Evolutionary conservation across 768 basidiomycete genomes (phyloP), one percentile per base, ranked within the genome.

Genomic region (Austroboletus eburneus): DNA sequence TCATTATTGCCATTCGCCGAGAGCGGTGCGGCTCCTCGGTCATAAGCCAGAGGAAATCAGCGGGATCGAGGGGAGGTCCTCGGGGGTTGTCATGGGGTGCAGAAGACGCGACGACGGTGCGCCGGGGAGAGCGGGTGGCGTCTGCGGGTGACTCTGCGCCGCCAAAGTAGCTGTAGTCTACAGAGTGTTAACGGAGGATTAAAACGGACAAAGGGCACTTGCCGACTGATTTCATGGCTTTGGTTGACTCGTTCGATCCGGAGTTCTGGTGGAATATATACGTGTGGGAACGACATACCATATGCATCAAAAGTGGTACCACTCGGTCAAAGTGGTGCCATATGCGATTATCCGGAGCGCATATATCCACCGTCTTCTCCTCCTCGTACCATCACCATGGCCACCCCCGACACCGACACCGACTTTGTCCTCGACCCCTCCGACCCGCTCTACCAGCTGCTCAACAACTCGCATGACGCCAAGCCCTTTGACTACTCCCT

Each of bases 1-100:
- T 94, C 74, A 98, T 78, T 50, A 99, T 97, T 7, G 80, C 86
- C 71, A 81, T 83, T 48, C 96, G 72, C 45, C 96, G 72, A 14
- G 83, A 82, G 41, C 95, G 80, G 67, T 99, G 96, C 3, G 96
- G 96, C 61, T 99, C 96, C 68, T 99, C 96, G 0, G 91, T 96
- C 84, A 97, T 89, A 37, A 94, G 61, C 96, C 96, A 99, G 24
- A 97, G 74, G 59, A 96, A 98, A 56, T 98, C 95, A 1, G 73
- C 66, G 1, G 89, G 86, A 57, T 92, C 83, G 62, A 83, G 82
- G 0, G 85, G 85, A 3, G 80, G 80, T 5, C 68, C 73, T 17
- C 72, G 65, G 57, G 77, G 65, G 3, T 76, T 58, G 49, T 72
- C 69, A 36, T 74, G 53, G 5, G 42, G 53, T 3, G 64, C 68